Evolutionary conservation across 2,329 filamentous ascomycete species (phyloP), one percentile per base, ranked within the genome.

Genomic region (Monosporascus sp.): DNA sequence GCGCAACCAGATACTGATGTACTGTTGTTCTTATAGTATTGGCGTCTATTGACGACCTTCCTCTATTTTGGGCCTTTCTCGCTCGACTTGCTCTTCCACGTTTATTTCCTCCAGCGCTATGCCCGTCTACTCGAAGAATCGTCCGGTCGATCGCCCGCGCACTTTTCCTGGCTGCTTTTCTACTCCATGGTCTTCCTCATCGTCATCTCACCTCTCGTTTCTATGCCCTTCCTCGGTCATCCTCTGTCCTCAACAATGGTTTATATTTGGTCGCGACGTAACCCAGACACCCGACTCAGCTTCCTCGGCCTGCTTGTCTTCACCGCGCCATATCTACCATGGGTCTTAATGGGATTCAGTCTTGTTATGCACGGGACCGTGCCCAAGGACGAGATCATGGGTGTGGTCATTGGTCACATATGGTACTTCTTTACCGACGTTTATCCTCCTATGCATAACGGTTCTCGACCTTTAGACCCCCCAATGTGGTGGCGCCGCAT

Each of bases 371-470:
- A 97, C 68, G 90, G 90, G 6, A 88, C 82, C 5, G 80, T 97
- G 43, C 94, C 94, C 4, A 96, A 95, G 72, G 94, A 97, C 69
- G 94, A 99, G 75, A 88, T 99, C 58, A 90, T 95, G 75, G 94
- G 94, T 4, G 90, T 97, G 17, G 84, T 94, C 9, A 92, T 97
- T 39, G 94, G 94, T 9, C 94, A 99, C 72, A 80, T 97, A 41
- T 97, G 92, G 88, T 99, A 97, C 71, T 99, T 97, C 75, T 97
- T 97, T 71, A 89, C 86, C 55, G 94, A 99, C 69, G 92, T 99
- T 17, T 99, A 96, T 70, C 94, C 94, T 3, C 89, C 91, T 3
- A 81, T 97, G 44, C 89, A 97, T 71, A 85, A 88, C 58, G 90
- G 90, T 18, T 86, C 88, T 49, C 81, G 89, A 52, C 94, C 94